Base-by-base conservation (phyloP, 1,139 yeast genomes). In the Geotrichum reessii region DNA sequence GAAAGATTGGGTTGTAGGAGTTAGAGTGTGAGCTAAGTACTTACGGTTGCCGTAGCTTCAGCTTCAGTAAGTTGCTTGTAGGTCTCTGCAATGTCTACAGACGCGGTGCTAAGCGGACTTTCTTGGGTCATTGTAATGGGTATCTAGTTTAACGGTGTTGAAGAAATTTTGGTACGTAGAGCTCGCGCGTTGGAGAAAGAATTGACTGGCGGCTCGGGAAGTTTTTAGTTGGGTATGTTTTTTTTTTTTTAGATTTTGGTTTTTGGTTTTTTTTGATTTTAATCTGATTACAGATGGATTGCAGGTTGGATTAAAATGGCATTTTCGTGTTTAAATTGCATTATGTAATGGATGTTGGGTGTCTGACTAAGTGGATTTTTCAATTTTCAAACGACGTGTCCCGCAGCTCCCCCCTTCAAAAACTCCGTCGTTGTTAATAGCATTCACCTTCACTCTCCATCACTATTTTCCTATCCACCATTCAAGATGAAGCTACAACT, bases 1-100 rank as follows among this genome's bases (percentile, higher is more conserved):
- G 22, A n/a, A 14, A 37, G 53, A 22, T 19, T 48, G 14, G 47
- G 19, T n/a, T 50, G 47, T 24, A 9, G 12, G 1, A 49, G 14
- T 19, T 44, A 4, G 14, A 47, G 22, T 3, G 21, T 12, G 12
- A 3, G 37, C 21, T 17, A 22, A 33, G 19, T 25, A 73, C 77
- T 52, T 68, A 74, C 78, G 5, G 72, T 71, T 0, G 87, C 87
- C 9, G 83, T 79, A 55, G 72, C 69, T 65, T 84, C 87, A 1
- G 86, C 87, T 57, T 82, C 83, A 56, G 76, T 77, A 52, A 84
- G 71, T 64, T 80, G 76, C 64, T 77, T 74, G 67, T 77, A 77
- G 0, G 83, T 76, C 46, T 78, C 78, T 0, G 81, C 79, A 53
- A 81, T 70, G 57, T 76, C 78, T 19, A 55, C 49, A 40, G 55